Percentiles rank a stretch among this genome's conserved stretches.
Conservation (phyloP, 2,329 filamentous ascomycete genomes). For the Metarhizium sp. region DNA sequence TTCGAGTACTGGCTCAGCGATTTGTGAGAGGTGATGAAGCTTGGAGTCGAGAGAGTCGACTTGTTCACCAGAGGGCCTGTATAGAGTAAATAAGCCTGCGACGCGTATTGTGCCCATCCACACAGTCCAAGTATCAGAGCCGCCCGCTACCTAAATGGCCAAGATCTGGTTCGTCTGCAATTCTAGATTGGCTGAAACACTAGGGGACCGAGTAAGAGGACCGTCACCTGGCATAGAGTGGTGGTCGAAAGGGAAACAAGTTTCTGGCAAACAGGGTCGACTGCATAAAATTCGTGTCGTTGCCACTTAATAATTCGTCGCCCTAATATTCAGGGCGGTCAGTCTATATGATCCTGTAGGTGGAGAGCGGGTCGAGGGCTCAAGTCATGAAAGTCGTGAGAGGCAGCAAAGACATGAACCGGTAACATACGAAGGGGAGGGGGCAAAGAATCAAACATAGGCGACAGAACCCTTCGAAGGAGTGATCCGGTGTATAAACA, state of each 20-base stretch:
- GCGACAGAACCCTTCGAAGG: background rate
- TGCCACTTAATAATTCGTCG: background rate
- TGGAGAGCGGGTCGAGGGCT: background rate
- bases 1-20: background rate
- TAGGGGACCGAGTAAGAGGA: background rate
- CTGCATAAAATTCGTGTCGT: background rate
- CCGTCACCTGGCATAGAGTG: background rate
- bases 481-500: background rate
- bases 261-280: background rate
- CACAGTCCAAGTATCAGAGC: background rate
- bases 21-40: background rate
- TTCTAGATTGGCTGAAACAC: background rate
- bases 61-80: background rate
- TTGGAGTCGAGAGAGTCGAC: background rate
- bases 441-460: background rate
- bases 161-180: background rate
- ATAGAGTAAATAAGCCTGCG: background rate
- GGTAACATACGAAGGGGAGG: background rate
- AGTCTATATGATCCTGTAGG: background rate
- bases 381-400: background rate
- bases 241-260: background rate
- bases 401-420: background rate
- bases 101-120: conserved; percentile 4
- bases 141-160: background rate
- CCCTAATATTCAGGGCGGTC: background rate